Conservation (phyloP, 352 stramenopile genomes). For the Phytophthora cactorum region DNA sequence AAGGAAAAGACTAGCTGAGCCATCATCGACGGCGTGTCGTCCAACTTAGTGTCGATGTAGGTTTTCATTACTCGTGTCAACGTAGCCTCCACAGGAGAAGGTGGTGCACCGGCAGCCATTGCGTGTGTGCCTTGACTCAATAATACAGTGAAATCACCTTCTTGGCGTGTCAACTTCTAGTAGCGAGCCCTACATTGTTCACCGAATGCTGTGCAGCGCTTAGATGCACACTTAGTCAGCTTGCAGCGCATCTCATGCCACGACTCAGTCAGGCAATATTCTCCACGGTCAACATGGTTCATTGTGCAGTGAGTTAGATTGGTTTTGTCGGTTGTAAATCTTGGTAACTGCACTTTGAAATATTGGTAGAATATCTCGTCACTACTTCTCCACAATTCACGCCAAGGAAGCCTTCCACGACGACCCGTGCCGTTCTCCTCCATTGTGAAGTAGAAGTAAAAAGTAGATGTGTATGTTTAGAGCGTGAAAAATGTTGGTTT, state of each 20-base stretch:
- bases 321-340: background rate
- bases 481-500: background rate
- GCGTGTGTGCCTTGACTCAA: background rate
- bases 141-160: background rate
- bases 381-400: background rate
- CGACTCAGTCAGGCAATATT: background rate
- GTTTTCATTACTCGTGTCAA: background rate
- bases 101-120: background rate
- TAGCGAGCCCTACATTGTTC: background rate
- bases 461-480: background rate
- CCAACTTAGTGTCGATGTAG: background rate
- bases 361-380: background rate
- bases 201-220: background rate
- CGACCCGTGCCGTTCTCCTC: background rate
- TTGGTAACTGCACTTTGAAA: background rate
- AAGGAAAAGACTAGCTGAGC: background rate
- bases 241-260: background rate
- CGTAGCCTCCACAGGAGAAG: background rate
- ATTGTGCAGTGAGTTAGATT: background rate
- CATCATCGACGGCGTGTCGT: background rate
- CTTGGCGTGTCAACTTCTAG: background rate
- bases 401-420: background rate
- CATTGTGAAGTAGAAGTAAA: background rate
- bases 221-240: background rate
- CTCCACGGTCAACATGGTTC: background rate